Evolutionary conservation across 306 rosid species (phyloP).

Genomic region (Trichosanthes truncata): DNA sequence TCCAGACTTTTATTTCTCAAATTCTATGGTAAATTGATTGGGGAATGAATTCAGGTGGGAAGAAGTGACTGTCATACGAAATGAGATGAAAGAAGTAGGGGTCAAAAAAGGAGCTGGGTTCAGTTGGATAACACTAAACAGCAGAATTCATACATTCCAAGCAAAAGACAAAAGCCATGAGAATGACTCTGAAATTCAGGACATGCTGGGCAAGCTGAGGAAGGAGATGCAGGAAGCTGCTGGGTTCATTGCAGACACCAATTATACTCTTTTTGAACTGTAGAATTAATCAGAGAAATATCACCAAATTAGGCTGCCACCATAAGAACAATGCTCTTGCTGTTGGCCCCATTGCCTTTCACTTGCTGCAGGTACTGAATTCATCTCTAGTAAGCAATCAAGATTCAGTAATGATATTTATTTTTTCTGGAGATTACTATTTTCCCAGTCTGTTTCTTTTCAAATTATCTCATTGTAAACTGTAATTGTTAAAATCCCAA

Average conservation of each 20-base stretch:
- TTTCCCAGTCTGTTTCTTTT: background rate
- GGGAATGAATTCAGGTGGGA: conserved; percentile 53
- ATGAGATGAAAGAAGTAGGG: conserved; percentile 70
- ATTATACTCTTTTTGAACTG: conserved; percentile 59
- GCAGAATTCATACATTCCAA: conserved; percentile 53
- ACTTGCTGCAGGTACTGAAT: background rate
- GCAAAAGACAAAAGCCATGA: conserved; percentile 69
- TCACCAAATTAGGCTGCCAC: background rate
- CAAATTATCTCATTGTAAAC: background rate
- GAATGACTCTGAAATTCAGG: conserved; percentile 56
- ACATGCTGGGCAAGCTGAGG: conserved; percentile 45
- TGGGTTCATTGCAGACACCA: conserved; percentile 55
- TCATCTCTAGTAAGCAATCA: background rate
- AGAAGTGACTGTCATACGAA: conserved; percentile 70
- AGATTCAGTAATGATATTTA: background rate
- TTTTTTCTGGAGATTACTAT: background rate
- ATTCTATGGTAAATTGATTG: background rate
- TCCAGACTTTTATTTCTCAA: background rate
- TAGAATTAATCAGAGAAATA: background rate
- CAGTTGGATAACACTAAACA: conserved; percentile 74
- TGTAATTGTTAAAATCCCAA: background rate
- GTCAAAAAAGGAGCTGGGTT: conserved; percentile 63
- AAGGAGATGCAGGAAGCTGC: conserved; percentile 55
- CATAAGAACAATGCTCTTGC: background rate
- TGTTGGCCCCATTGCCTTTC: background rate